Evolutionary conservation across 192 early-diverging fungal genomes (phyloP).

Genomic region (Pilaira anomala): DNA sequence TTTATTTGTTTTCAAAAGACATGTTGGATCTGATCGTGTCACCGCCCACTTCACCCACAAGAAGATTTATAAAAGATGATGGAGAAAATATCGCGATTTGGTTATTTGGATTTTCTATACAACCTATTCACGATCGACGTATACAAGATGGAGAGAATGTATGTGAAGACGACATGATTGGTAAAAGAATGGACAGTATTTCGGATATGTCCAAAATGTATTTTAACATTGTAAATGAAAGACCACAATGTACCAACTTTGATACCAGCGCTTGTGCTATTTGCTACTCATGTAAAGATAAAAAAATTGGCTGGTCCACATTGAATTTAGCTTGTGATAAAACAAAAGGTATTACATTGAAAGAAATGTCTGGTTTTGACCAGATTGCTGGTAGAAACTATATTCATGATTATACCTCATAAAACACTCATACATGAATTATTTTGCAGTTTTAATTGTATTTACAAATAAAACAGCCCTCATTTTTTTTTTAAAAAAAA

Average conservation of each 20-base stretch:
- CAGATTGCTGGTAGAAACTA: conserved; percentile 4
- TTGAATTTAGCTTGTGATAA: conserved; percentile 51
- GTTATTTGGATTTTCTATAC: conserved; percentile 53
- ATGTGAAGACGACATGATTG: conserved; percentile 58
- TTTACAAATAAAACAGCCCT: too few relatives aligned
- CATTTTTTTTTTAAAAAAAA: too few relatives aligned
- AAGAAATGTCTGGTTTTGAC: conserved; percentile 15
- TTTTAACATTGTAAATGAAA: conserved; percentile 4
- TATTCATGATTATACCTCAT: too few relatives aligned
- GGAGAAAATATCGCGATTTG: conserved; percentile 57
- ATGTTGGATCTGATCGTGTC: conserved; percentile 40
- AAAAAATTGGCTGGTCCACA: conserved; percentile 46
- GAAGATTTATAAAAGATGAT: conserved; percentile 47
- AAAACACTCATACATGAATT: too few relatives aligned
- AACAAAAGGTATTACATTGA: conserved; percentile 46
- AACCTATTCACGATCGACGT: conserved; percentile 52
- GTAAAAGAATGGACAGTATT: conserved; percentile 43
- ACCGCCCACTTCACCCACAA: conserved; percentile 28
- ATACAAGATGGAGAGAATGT: conserved; percentile 51
- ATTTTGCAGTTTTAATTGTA: too few relatives aligned
- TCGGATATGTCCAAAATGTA: conserved; percentile 44
- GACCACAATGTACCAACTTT: background rate
- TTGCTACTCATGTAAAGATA: conserved; percentile 54
- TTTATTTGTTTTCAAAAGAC: conserved; percentile 54
- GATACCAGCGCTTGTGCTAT: conserved; percentile 38